Base-by-base conservation (phyloP, 257 asterid genomes). In the Nicotiana attenuata region DNA sequence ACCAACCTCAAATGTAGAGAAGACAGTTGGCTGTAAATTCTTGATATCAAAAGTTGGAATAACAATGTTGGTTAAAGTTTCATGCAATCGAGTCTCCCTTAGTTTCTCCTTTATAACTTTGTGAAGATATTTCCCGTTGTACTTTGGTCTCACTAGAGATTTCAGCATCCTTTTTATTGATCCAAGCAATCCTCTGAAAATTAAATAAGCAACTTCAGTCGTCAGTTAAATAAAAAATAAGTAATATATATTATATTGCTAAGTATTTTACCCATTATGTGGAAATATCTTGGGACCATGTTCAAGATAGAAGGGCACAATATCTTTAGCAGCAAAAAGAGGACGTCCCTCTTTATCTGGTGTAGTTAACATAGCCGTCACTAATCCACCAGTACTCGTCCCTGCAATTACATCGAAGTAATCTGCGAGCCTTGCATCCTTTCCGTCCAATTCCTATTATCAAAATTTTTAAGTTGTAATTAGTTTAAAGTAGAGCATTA, bases 241-340 rank as follows among this genome's bases (percentile, higher is more conserved):
- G n/a, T n/a, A n/a, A n/a, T n/a, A n/a, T n/a, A n/a, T n/a, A n/a
- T n/a, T n/a, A n/a, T n/a, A n/a, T n/a, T n/a, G n/a, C n/a, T n/a
- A n/a, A n/a, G n/a, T n/a, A n/a, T n/a, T n/a, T 57, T 80, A 80
- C 52, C 69, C 47, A 10, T 80, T 57, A 24, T 63, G 45, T 80
- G 82, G 76, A 80, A 73, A 64, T 61, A 80, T 35, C 60, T 73
- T 5, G 24, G 53, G 76, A 2, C 20, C 60, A 53, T 53, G 60
- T 16, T 53, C 8, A 53, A 53, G 60, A 16, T 53, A 53, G 20
- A 53, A 53, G 3, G 60, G 60, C 7, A 7, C 3, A 19, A 53
- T 53, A 53, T 53, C 60, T 14, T 53, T 53, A 16, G 60, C 60
- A 15, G 8, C 59, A 53, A 53, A 16, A 15, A 53, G 20, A 15